These are phyloP conservation scores for Leccinum pseudoinsigne DNA, from an alignment of 1,284 basidiomycete species.

Conservation along the genomic window DNA sequence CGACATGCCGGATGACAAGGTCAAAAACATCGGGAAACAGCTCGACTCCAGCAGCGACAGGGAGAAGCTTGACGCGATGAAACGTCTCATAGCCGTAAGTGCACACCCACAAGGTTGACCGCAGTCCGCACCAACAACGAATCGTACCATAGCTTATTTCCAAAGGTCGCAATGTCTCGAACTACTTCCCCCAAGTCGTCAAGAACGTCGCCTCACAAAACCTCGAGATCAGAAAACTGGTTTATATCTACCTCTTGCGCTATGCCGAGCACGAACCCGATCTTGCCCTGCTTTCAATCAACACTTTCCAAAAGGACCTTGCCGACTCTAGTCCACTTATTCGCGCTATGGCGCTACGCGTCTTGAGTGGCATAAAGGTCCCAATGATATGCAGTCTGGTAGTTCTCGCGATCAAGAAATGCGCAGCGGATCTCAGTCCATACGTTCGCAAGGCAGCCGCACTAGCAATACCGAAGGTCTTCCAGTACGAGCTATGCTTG, in stretches of 20 bases:
- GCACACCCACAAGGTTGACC: not conserved
- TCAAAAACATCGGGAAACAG: constrained; percentile 78
- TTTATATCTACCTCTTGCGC: constrained; percentile 95
- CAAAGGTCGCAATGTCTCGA: constrained; percentile 88
- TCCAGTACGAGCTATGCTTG: constrained; percentile 55
- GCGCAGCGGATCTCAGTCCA: constrained; percentile 86
- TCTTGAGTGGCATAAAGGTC: constrained; percentile 89
- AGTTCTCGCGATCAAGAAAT: constrained; percentile 88
- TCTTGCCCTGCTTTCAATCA: constrained; percentile 94
- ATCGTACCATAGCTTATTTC: constrained; percentile 74
- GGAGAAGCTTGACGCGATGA: constrained; percentile 93
- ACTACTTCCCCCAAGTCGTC: constrained; percentile 93
- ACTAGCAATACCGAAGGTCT: constrained; percentile 85
- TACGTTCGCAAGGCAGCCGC: constrained; percentile 94
- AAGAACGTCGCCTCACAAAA: constrained; percentile 91
- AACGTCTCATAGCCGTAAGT: constrained; percentile 86
- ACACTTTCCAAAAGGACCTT: constrained; percentile 98
- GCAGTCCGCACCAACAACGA: constrained; percentile 11
- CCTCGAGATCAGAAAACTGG: constrained; percentile 94
- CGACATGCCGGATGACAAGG: constrained; percentile 71
- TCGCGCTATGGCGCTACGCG: constrained; percentile 92
- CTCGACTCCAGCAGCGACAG: constrained; percentile 84
- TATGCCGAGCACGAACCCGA: constrained; percentile 94
- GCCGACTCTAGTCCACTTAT: constrained; percentile 92
- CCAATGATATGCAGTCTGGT: constrained; percentile 87